phyloP scores from a whole-genome alignment of 257 asterid species.

The Salvia rosmarinus region DNA sequence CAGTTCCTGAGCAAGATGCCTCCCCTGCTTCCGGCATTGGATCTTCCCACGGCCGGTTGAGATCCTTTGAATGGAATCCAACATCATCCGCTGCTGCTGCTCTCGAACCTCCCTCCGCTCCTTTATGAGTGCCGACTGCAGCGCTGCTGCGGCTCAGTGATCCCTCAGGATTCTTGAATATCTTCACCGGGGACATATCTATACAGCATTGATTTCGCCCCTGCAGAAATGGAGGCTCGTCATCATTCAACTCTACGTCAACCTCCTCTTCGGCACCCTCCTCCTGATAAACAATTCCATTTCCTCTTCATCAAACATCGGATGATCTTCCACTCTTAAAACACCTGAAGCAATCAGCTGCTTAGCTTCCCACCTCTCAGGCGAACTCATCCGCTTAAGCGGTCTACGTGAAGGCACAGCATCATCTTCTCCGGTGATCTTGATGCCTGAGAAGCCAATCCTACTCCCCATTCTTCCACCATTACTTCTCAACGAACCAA shows the following conservation, averaged over 20 bases:
- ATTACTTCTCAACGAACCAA: conserved; percentile 52
- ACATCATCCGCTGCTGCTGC: conserved; percentile 88
- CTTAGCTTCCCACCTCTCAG: conserved; percentile 95
- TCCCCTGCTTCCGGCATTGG: conserved; percentile 99
- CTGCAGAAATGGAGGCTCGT: conserved; percentile 83
- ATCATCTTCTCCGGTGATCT: conserved; percentile 61
- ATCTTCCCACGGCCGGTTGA: conserved; percentile 98
- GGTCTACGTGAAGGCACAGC: conserved; percentile 80
- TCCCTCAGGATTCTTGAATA: conserved; percentile 92
- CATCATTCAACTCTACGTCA: conserved; percentile 90
- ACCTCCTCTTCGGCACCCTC: conserved; percentile 96
- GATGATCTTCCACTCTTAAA: conserved; percentile 68
- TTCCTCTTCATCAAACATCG: conserved; percentile 83
- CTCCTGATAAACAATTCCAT: conserved; percentile 83
- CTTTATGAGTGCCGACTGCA: conserved; percentile 86
- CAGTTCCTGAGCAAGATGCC: conserved; percentile 96
- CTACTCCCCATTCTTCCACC: conserved; percentile 57
- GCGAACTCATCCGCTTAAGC: conserved; percentile 90
- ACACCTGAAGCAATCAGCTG: conserved; percentile 90
- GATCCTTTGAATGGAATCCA: conserved; percentile 96
- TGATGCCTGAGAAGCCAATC: conserved; percentile 85
- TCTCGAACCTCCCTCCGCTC: conserved; percentile 98
- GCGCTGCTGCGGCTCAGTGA: conserved; percentile 95
- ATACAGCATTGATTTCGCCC: conserved; percentile 84
- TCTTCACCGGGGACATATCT: conserved; percentile 93